phyloP scores from a whole-genome alignment of 257 asterid genomes.

The Coffea eugenioides region DNA sequence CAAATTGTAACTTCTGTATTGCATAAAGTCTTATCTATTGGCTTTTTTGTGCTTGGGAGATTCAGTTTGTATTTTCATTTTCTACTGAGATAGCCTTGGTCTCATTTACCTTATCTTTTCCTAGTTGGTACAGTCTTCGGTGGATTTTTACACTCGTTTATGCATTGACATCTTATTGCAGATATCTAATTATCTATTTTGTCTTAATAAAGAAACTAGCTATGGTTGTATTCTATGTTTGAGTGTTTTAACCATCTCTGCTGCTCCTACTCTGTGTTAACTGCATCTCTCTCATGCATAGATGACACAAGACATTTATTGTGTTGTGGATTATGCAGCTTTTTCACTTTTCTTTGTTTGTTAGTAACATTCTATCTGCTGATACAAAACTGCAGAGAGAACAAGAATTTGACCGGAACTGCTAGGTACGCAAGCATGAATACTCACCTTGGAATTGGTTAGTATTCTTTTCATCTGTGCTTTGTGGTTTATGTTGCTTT shows the following conservation, averaged over 20 bases:
- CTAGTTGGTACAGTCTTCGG: not conserved
- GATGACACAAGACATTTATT: not conserved
- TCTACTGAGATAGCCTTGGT: not conserved
- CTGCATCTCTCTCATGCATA: conserved; percentile 1
- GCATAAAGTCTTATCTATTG: not conserved
- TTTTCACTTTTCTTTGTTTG: conserved; percentile 3
- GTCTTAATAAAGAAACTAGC: not conserved
- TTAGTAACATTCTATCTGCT: conserved; percentile 1
- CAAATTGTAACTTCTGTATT: not conserved
- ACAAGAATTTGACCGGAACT: conserved; percentile 96
- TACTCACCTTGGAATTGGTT: conserved; percentile 96
- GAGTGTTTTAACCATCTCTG: not conserved
- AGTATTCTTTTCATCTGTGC: conserved; percentile 26
- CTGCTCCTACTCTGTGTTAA: not conserved
- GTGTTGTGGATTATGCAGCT: not conserved
- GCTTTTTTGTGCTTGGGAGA: not conserved
- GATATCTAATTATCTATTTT: not conserved
- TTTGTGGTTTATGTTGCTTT: conserved; percentile 7
- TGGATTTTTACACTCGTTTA: not conserved
- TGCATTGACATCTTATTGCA: not conserved
- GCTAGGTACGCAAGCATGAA: conserved; percentile 99
- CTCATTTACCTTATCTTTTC: not conserved
- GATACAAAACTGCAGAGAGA: conserved; percentile 59
- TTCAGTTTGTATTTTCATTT: not conserved
- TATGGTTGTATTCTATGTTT: not conserved